Conservation (phyloP, 2,329 filamentous ascomycete genomes). For the Graphilbum sp. region DNA sequence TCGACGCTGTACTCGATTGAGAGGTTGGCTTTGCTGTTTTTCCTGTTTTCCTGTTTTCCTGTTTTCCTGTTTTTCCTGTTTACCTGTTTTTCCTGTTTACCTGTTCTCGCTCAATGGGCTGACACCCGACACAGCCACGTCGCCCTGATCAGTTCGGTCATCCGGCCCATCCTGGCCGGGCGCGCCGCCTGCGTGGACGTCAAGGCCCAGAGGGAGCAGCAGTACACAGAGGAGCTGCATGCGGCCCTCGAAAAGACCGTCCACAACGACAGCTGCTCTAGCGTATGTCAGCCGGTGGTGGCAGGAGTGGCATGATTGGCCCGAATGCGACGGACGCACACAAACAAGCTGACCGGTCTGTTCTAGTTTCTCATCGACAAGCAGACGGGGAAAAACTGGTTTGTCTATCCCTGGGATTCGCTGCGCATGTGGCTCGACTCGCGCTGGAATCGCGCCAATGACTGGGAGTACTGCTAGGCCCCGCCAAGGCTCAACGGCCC, state of each 20-base stretch:
- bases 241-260: not conserved
- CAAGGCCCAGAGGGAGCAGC: not conserved
- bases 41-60: too few relatives aligned
- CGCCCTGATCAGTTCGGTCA: not conserved
- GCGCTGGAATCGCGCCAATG: not conserved
- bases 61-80: too few relatives aligned
- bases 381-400: not conserved
- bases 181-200: not conserved
- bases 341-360: not conserved
- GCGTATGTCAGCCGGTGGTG: not conserved
- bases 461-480: too few relatives aligned
- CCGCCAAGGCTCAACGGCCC: too few relatives aligned
- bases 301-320: too few relatives aligned
- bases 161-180: not conserved
- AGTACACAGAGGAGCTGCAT: not conserved
- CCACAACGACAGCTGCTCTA: not conserved
- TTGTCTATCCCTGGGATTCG: not conserved
- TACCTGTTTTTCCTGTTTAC: too few relatives aligned
- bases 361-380: not conserved
- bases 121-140: not conserved
- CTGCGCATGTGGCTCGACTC: not conserved
- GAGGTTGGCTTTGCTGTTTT: not conserved
- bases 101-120: too few relatives aligned
- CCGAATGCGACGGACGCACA: too few relatives aligned
- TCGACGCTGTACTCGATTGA: not conserved